These are phyloP conservation scores for Hygrophorus russula DNA, from an alignment of 768 basidiomycete species.

Conservation along the genomic window DNA sequence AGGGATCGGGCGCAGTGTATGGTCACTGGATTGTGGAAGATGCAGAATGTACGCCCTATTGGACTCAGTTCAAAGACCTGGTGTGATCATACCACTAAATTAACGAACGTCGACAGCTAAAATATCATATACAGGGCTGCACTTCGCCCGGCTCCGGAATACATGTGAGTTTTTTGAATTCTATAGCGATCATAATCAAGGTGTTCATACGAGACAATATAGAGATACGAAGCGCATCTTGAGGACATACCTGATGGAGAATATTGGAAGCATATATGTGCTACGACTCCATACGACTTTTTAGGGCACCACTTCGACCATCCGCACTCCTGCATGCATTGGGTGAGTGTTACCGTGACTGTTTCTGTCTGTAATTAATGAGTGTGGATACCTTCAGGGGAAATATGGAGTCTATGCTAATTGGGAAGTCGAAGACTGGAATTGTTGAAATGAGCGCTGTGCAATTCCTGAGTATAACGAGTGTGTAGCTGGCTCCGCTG, in stretches of 20 bases:
- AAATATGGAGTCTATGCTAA: not conserved
- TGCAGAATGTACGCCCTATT: not conserved
- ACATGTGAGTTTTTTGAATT: not conserved
- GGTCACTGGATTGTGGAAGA: constrained; percentile 1
- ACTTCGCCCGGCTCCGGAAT: not conserved
- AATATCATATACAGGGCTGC: not conserved
- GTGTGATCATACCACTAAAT: not conserved
- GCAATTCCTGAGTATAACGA: too few species aligned
- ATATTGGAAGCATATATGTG: not conserved
- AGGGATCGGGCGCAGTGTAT: not conserved
- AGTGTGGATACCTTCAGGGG: not conserved
- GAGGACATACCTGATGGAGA: not conserved
- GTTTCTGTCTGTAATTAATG: not conserved
- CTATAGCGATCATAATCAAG: not conserved
- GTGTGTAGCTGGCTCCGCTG: too few species aligned
- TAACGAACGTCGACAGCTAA: not conserved
- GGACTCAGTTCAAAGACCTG: constrained; percentile 1
- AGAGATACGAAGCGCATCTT: not conserved
- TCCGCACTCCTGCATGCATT: not conserved
- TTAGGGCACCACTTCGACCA: not conserved
- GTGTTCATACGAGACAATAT: not conserved
- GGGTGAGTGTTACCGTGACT: not conserved
- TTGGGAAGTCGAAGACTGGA: not conserved
- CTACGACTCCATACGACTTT: not conserved
- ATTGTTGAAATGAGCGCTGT: not conserved